Evolutionary conservation across 1,284 basidiomycete species (phyloP), one percentile per base, ranked within the genome.

Genomic region (Malassezia yamatoensis): DNA sequence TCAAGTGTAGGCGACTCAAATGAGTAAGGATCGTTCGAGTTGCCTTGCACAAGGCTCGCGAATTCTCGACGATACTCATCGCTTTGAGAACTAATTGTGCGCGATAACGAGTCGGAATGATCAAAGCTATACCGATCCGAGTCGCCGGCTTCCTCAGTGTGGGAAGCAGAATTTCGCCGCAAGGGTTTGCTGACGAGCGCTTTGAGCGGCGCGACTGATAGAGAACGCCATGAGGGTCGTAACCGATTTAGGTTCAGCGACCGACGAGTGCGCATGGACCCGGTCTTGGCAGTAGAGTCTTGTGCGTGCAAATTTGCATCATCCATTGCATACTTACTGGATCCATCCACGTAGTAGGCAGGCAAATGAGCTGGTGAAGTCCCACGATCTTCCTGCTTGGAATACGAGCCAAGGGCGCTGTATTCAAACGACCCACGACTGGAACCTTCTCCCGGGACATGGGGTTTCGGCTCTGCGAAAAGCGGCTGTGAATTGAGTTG

Each of bases 61-160:
- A 47, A 56, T 32, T 56, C 54, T 11, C 16, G 24, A 38, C 36
- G 42, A 40, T 56, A 51, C 10, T 55, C 53, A 13, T 56, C 54
- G 37, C 49, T 46, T 9, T 33, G 36, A 5, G 13, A 20, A 12
- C 33, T 21, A 9, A 38, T 29, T 3, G 38, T 34, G 18, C 29
- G 21, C 9, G 37, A 35, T 15, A 44, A 13, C 4, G 47, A 5
- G 21, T 49, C 40, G 13, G 40, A 38, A 2, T 21, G 9, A 5
- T 55, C 47, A 6, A 54, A 40, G 29, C 53, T 47, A 24, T 49
- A 20, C 35, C 41, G 48, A 40, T 38, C 37, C 10, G 34, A 18
- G 11, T 43, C 41, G 16, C 32, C 44, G 18, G 2, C 44, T 7
- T 33, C 21, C 24, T 29, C 24, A 6, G 15, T n/a, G 9, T 46